Conservation (phyloP, 805 yeast species). For the Sugiyamaella valdiviana region DNA sequence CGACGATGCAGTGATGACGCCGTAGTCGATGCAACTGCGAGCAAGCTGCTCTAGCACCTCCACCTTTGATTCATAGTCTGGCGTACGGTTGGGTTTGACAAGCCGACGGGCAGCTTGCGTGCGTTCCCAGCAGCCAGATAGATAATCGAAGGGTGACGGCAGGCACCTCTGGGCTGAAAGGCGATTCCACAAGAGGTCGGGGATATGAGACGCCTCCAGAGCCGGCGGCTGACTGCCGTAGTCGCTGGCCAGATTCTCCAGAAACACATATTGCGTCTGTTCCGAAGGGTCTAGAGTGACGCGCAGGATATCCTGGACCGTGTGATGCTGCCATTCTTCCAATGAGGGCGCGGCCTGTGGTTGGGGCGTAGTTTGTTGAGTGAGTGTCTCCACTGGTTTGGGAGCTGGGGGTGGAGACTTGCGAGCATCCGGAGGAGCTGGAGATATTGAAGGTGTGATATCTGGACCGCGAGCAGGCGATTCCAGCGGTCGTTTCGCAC, state of each 20-base stretch:
- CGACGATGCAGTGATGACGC: slow-evolving; percentile 25
- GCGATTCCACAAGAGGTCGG: slow-evolving; percentile 21
- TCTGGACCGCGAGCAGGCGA: background rate
- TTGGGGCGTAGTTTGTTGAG: background rate
- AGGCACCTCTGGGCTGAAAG: slow-evolving; percentile 13
- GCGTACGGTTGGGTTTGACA: slow-evolving; percentile 36
- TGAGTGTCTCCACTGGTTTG: background rate
- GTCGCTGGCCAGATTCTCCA: slow-evolving; percentile 15
- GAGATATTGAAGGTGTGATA: background rate
- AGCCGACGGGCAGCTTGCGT: slow-evolving; percentile 37
- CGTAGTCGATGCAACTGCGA: slow-evolving; percentile 45
- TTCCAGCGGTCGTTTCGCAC: slow-evolving; percentile 1
- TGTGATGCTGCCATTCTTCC: slow-evolving; percentile 15
- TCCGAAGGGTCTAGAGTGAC: slow-evolving; percentile 12
- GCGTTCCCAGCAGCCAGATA: slow-evolving; percentile 40
- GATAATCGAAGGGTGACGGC: slow-evolving; percentile 42
- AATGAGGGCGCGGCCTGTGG: background rate
- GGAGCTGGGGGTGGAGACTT: slow-evolving; percentile 3
- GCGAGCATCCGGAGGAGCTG: too few species aligned
- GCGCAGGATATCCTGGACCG: slow-evolving; percentile 14
- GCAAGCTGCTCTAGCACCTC: slow-evolving; percentile 38
- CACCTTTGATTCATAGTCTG: slow-evolving; percentile 34
- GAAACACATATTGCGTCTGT: slow-evolving; percentile 1
- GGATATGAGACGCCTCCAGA: too few species aligned
- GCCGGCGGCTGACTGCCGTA: too few species aligned